These are phyloP conservation scores for Thelonectria discophora DNA, from an alignment of 2,329 filamentous ascomycete genomes.

Conservation along the genomic window DNA sequence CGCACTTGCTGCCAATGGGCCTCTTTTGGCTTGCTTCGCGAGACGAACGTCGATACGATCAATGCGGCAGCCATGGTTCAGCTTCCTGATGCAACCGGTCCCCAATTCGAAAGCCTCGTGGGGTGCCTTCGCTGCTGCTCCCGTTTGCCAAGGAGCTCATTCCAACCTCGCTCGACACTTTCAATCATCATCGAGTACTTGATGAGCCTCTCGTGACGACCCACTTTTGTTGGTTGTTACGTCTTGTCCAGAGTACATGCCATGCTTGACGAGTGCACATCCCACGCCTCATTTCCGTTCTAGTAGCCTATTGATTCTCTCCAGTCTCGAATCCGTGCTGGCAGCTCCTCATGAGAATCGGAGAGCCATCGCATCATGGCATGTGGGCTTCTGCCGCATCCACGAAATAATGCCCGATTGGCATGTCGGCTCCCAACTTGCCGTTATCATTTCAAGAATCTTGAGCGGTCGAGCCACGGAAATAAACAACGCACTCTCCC, in stretches of 20 bases:
- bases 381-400: not conserved
- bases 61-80: slow-evolving; percentile 15
- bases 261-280: no score
- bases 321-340: not conserved
- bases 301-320: not conserved
- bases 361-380: not conserved
- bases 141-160: not conserved
- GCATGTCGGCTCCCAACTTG: not conserved
- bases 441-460: not conserved
- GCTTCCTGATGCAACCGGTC: not conserved
- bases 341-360: not conserved
- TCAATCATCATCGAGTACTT: slow-evolving; percentile 1
- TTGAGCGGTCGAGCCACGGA: slow-evolving; percentile 7
- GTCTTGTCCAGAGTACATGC: not conserved
- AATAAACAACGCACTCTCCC: slow-evolving; percentile 1
- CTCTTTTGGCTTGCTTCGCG: not conserved
- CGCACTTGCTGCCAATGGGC: not conserved
- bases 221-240: slow-evolving; percentile 17
- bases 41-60: slow-evolving; percentile 11
- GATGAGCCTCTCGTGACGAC: slow-evolving; percentile 10
- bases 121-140: not conserved
- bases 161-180: not conserved
- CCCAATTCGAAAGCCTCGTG: not conserved
- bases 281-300: not conserved
- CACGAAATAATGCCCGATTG: not conserved